Evolutionary conservation across 495 filamentous ascomycete species (phyloP).

Genomic region (Aspergillus indologenus): DNA sequence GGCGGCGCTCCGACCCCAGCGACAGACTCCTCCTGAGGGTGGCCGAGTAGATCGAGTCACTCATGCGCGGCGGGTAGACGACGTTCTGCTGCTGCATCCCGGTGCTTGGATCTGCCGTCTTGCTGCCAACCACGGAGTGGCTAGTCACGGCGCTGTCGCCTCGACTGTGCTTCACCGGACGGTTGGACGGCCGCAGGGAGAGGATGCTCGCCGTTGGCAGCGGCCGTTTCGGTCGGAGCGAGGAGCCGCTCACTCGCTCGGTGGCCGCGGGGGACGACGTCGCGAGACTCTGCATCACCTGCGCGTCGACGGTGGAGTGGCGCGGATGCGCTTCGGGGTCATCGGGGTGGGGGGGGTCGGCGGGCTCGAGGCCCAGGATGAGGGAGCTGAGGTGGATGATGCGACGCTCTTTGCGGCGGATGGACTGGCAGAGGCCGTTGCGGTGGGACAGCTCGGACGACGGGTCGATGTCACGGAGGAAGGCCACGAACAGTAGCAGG

Average conservation of each 20-base stretch:
- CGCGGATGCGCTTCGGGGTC: background rate
- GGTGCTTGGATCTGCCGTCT: no score
- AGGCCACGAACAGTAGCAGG: slow-evolving; percentile 6
- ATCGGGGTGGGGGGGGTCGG: background rate
- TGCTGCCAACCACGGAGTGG: no score
- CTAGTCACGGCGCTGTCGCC: background rate
- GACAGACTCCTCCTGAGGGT: slow-evolving; percentile 16
- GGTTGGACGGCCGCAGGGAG: background rate
- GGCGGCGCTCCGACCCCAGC: slow-evolving; percentile 9
- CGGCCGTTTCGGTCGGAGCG: background rate
- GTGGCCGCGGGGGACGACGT: background rate
- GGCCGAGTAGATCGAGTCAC: slow-evolving; percentile 17
- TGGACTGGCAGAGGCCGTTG: slow-evolving; percentile 10
- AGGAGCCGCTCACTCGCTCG: background rate
- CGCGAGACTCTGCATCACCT: background rate
- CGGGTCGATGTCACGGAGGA: background rate
- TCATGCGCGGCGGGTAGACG: slow-evolving; percentile 4
- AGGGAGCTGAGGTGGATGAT: slow-evolving; percentile 15
- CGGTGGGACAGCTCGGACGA: background rate
- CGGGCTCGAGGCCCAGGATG: slow-evolving; percentile 6
- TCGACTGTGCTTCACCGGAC: background rate
- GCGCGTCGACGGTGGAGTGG: background rate
- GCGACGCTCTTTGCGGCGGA: slow-evolving; percentile 17
- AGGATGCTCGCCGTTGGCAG: background rate
- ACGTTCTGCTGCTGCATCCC: background rate